Conservation (phyloP, 345 rosid genomes). For the Mallotus nudiflorus region DNA sequence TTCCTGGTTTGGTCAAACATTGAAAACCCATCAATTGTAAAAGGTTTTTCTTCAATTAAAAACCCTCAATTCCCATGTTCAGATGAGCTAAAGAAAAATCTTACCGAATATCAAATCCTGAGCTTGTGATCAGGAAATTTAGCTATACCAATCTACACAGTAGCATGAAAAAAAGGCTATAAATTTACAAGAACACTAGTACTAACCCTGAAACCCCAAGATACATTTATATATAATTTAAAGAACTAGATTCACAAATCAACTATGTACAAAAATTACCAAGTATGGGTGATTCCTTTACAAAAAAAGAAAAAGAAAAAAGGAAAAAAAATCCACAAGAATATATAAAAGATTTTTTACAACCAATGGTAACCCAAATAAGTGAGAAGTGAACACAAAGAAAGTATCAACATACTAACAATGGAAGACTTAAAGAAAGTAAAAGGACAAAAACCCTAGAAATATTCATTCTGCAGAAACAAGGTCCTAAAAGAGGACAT, state of each 20-base stretch:
- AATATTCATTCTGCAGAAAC: background rate
- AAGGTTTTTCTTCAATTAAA: background rate
- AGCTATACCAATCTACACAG: background rate
- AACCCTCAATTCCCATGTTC: constrained; percentile 7
- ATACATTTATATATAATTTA: too few relatives aligned
- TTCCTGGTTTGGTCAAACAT: constrained; percentile 11
- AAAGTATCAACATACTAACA: background rate
- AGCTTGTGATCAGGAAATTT: background rate
- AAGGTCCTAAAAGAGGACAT: background rate
- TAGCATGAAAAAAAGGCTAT: too few relatives aligned
- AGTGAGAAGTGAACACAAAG: background rate
- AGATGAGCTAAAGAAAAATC: background rate
- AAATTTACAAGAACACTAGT: too few relatives aligned
- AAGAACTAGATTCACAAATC: too few relatives aligned
- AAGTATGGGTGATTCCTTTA: background rate
- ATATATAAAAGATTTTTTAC: background rate
- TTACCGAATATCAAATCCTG: constrained; percentile 14
- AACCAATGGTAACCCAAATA: background rate
- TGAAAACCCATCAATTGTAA: background rate
- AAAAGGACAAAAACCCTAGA: background rate
- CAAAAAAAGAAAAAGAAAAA: background rate
- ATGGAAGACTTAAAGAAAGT: background rate
- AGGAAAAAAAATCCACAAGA: too few relatives aligned
- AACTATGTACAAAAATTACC: background rate
- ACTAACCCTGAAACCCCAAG: too few relatives aligned